A percentile compares a stretch with the other conserved stretches of the same genome.
Conservation (phyloP, 768 basidiomycete genomes). For the Mycena capillaripes region DNA sequence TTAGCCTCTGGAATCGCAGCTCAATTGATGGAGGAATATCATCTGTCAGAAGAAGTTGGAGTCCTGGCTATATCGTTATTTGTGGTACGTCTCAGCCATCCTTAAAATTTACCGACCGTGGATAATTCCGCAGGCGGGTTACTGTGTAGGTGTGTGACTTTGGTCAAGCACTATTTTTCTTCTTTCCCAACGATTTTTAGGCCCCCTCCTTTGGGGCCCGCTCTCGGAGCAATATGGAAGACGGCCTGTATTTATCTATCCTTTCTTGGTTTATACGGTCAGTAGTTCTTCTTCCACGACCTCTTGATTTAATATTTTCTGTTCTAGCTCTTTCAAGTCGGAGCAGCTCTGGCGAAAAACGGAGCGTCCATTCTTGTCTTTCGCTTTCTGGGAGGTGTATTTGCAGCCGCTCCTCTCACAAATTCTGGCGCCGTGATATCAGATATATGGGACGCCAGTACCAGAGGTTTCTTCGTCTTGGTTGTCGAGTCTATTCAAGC, state of each 20-base stretch:
- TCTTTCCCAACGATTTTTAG: slow-evolving; percentile 29
- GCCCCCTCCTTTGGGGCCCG: slow-evolving; percentile 59
- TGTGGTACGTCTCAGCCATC: slow-evolving; percentile 44
- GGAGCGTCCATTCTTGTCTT: slow-evolving; percentile 75
- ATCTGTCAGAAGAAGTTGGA: slow-evolving; percentile 64
- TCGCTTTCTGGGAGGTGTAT: slow-evolving; percentile 79
- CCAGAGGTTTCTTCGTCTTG: slow-evolving; percentile 51
- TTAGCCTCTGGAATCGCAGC: slow-evolving; percentile 63
- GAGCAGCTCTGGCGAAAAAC: slow-evolving; percentile 72
- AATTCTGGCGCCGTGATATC: slow-evolving; percentile 75
- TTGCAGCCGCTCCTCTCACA: slow-evolving; percentile 77
- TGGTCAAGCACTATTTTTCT: neutral
- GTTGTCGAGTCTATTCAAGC: neutral
- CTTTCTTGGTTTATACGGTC: slow-evolving; percentile 71
- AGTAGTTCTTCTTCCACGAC: slow-evolving; percentile 32
- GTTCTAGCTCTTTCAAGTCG: slow-evolving; percentile 76
- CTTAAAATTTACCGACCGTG: neutral
- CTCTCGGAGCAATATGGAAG: slow-evolving; percentile 69
- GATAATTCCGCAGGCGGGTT: slow-evolving; percentile 57
- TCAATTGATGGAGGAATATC: slow-evolving; percentile 60
- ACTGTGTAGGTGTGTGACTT: slow-evolving; percentile 61
- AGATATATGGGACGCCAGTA: slow-evolving; percentile 73
- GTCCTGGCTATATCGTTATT: slow-evolving; percentile 73
- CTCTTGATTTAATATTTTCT: slow-evolving; percentile 1
- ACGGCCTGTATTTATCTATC: slow-evolving; percentile 67